phyloP scores from a whole-genome alignment of 2,329 filamentous ascomycete species.

The Penicillium sp. region DNA sequence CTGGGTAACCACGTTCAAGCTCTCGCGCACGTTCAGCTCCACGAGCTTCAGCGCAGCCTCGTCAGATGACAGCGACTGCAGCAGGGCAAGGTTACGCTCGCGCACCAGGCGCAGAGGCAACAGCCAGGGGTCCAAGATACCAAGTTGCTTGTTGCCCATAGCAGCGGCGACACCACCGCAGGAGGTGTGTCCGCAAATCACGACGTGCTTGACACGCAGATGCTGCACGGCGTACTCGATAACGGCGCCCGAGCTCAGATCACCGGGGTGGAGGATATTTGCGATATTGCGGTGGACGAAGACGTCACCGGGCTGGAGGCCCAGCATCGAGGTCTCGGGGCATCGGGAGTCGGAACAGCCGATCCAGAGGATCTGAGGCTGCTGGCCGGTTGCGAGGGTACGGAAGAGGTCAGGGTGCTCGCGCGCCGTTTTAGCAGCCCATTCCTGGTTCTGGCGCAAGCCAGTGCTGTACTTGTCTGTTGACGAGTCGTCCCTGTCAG shows the following conservation, averaged over 20 bases:
- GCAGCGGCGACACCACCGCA: conserved; percentile 58
- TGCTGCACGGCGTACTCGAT: conserved; percentile 74
- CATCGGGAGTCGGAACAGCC: conserved; percentile 83
- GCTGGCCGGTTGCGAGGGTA: conserved; percentile 62
- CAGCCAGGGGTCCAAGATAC: conserved; percentile 59
- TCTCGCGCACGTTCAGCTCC: conserved; percentile 70
- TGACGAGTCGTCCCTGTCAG: conserved; percentile 14
- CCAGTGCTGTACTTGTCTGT: conserved; percentile 59
- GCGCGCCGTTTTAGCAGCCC: conserved; percentile 61
- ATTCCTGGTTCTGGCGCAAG: conserved; percentile 65
- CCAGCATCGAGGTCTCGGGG: conserved; percentile 75
- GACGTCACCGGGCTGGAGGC: conserved; percentile 74
- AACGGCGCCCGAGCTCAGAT: conserved; percentile 69
- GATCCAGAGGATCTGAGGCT: conserved; percentile 66
- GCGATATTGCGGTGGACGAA: conserved; percentile 90
- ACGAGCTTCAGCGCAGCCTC: conserved; percentile 60
- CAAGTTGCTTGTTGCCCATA: conserved; percentile 54
- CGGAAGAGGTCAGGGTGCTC: conserved; percentile 68
- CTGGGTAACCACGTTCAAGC: conserved; percentile 62
- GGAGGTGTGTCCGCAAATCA: conserved; percentile 58
- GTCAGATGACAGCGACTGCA: conserved; percentile 46
- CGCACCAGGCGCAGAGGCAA: conserved; percentile 53
- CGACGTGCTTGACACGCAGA: conserved; percentile 62
- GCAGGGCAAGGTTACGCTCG: conserved; percentile 49
- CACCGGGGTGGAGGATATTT: conserved; percentile 70